A percentile compares a stretch with the other conserved stretches of the same genome.
phyloP scores from a whole-genome alignment of 1,139 yeast genomes.

The Magnusiomyces suaveolens region DNA sequence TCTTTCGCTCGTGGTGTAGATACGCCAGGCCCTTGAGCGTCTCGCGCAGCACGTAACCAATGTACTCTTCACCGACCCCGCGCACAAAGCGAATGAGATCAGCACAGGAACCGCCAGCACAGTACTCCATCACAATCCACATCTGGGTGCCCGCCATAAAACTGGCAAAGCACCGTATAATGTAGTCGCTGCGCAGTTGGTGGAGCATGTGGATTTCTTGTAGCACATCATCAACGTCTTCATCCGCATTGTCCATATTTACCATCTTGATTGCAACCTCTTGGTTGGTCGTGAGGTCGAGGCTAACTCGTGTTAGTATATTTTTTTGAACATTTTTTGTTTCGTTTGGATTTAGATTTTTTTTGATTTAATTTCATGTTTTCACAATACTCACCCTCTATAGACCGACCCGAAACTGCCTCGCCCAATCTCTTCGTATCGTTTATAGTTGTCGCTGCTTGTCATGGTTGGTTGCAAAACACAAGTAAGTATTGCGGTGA shows the following conservation, averaged over 20 bases:
- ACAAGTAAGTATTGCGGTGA: no score
- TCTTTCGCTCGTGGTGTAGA: conserved; percentile 67
- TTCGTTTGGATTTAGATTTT: background rate
- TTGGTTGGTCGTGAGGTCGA: conserved; percentile 29
- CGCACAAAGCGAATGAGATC: conserved; percentile 38
- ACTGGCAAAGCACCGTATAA: conserved; percentile 56
- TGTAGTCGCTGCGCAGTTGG: conserved; percentile 50
- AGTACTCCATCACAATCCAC: conserved; percentile 88
- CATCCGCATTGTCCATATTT: conserved; percentile 57
- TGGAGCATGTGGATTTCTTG: conserved; percentile 71
- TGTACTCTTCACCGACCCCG: conserved; percentile 11
- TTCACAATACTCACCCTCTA: conserved; percentile 14
- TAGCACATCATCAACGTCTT: conserved; percentile 56
- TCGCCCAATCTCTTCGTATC: conserved; percentile 74
- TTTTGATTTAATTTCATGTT: background rate
- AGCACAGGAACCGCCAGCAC: conserved; percentile 86
- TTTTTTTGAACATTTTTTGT: background rate
- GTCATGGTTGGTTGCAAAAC: no score
- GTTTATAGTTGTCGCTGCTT: conserved; percentile 2
- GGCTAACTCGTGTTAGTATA: conserved; percentile 10
- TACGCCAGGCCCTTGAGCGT: conserved; percentile 60
- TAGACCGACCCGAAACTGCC: conserved; percentile 97
- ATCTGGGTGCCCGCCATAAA: conserved; percentile 52
- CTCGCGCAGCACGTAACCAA: conserved; percentile 34
- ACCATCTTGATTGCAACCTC: conserved; percentile 72